Percentiles rank a stretch among this genome's conserved stretches.
Evolutionary conservation across 1,284 basidiomycete genomes (phyloP).

Genomic region (Uromyces viciae-fabae): DNA sequence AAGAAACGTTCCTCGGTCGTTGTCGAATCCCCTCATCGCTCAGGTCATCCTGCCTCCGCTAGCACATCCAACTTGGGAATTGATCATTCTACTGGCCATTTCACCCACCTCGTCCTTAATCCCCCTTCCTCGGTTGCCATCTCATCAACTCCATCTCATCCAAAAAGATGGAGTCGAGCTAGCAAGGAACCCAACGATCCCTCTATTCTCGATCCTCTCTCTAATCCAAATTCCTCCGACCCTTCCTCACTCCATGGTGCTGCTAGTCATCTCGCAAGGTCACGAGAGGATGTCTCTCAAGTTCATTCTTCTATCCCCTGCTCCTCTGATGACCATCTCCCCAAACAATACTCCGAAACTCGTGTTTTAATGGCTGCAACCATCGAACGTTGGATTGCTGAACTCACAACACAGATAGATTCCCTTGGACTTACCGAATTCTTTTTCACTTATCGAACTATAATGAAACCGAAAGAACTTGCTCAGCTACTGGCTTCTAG

Average conservation of each 20-base stretch:
- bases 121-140: not conserved
- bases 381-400: constrained; percentile 83
- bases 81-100: constrained; percentile 22
- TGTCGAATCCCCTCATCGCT: constrained; percentile 19
- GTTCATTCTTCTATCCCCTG: not conserved
- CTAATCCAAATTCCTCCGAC: not conserved
- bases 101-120: not conserved
- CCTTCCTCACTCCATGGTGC: not conserved
- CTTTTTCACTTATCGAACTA: constrained; percentile 80
- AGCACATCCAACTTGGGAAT: constrained; percentile 26
- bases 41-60: constrained; percentile 32
- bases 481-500: constrained; percentile 72
- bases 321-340: not conserved
- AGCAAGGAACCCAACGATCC: not conserved
- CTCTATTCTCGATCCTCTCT: not conserved
- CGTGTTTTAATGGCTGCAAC: constrained; percentile 72
- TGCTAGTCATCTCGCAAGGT: not conserved
- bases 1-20: constrained; percentile 18
- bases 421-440: constrained; percentile 74
- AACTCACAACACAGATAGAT: constrained; percentile 74
- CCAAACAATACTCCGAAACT: constrained; percentile 49
- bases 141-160: not conserved
- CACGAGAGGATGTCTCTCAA: constrained; percentile 6
- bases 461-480: constrained; percentile 70
- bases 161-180: constrained; percentile 39